phyloP scores from a whole-genome alignment of 129 eudicot genomes.

The Escallonia herrerae region DNA sequence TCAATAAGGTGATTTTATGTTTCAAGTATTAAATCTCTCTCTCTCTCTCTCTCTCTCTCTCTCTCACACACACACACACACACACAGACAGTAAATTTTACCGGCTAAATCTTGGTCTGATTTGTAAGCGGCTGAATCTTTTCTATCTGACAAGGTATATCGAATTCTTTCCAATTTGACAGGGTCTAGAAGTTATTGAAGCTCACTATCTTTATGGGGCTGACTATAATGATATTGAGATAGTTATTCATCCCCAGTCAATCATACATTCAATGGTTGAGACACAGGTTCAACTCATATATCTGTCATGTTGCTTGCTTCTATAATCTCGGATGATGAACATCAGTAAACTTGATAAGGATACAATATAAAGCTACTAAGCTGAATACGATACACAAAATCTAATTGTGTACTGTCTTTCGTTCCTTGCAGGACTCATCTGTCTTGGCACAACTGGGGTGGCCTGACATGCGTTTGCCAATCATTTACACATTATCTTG shows the following conservation, averaged over 20 bases:
- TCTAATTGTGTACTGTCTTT: too few relatives aligned
- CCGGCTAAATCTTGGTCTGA: not conserved
- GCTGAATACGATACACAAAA: too few relatives aligned
- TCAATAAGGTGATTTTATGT: constrained; percentile 59
- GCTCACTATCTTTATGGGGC: constrained; percentile 96
- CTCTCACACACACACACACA: not conserved
- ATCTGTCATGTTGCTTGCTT: constrained; percentile 1
- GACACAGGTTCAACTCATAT: constrained; percentile 61
- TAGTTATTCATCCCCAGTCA: constrained; percentile 95
- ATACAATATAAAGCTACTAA: too few relatives aligned
- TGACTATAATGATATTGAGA: constrained; percentile 86
- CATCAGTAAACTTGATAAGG: too few relatives aligned
- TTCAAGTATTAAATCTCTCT: not conserved
- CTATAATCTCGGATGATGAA: not conserved
- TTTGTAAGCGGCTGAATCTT: not conserved
- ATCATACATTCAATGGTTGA: constrained; percentile 98
- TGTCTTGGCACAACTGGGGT: constrained; percentile 86
- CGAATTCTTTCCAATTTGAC: constrained; percentile 15
- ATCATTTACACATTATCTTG: constrained; percentile 86
- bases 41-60: not conserved
- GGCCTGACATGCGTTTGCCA: constrained; percentile 99
- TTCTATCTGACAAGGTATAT: not conserved
- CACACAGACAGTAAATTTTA: too few relatives aligned
- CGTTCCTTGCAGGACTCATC: constrained; percentile 69
- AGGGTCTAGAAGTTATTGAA: constrained; percentile 99